A percentile compares a stretch with the other conserved stretches of the same genome.
Conservation (phyloP, 2,329 filamentous ascomycete genomes). For the Byssochlamys sp. region DNA sequence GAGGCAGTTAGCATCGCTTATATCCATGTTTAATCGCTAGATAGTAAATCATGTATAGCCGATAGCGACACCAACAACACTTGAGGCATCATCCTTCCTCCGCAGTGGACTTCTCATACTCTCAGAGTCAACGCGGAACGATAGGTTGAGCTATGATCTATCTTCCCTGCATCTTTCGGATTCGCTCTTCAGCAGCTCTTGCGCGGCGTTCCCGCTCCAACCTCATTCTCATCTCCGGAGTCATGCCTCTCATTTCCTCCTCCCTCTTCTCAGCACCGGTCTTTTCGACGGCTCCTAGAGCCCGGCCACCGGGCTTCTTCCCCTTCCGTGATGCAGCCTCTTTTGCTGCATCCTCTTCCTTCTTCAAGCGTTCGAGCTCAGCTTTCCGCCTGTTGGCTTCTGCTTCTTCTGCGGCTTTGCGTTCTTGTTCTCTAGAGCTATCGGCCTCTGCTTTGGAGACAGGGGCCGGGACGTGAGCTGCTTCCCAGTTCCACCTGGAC, state of each 20-base stretch:
- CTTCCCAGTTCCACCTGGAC: conserved; percentile 65
- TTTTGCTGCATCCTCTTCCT: conserved; percentile 46
- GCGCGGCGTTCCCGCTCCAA: conserved; percentile 83
- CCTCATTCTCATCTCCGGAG: conserved; percentile 72
- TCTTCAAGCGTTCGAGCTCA: conserved; percentile 63
- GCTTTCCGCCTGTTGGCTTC: conserved; percentile 61
- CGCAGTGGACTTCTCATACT: too few species aligned
- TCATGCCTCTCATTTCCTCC: conserved; percentile 75
- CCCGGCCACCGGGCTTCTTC: conserved; percentile 44
- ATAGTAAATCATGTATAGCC: neutral
- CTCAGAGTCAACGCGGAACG: neutral
- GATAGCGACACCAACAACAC: neutral
- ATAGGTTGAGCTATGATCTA: conserved; percentile 3
- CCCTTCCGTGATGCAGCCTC: conserved; percentile 35
- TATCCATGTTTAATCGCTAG: neutral
- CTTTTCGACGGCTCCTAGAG: conserved; percentile 55
- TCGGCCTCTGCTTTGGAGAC: conserved; percentile 65
- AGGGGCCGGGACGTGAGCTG: conserved; percentile 60
- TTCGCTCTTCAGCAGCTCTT: conserved; percentile 79
- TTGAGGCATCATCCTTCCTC: too few species aligned
- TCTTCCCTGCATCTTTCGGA: conserved; percentile 54
- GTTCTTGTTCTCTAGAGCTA: conserved; percentile 59
- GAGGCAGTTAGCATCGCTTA: neutral
- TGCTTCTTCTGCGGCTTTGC: conserved; percentile 55
- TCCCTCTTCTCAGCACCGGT: conserved; percentile 71